These are phyloP conservation scores for Sarocladium brachiariae DNA, from an alignment of 2,329 filamentous ascomycete species.

Conservation along the genomic window DNA sequence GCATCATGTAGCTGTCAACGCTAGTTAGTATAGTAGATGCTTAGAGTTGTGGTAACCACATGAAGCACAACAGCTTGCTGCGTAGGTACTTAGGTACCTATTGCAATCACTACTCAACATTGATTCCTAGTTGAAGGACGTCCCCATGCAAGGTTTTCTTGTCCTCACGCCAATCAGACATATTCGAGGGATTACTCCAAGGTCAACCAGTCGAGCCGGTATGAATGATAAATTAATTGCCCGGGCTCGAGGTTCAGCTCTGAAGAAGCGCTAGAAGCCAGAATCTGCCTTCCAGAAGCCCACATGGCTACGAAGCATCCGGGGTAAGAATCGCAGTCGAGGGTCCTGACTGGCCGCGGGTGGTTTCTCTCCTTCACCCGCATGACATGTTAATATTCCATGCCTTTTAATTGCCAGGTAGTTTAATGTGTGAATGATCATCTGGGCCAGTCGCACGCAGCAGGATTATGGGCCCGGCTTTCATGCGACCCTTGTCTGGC, in stretches of 20 bases:
- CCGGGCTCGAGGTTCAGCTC: slow-evolving; percentile 5
- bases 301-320: not conserved
- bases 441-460: not conserved
- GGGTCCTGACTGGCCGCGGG: not conserved
- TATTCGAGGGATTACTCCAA: no score
- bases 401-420: slow-evolving; percentile 8
- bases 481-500: not conserved
- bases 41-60: no score
- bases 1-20: no score
- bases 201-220: not conserved
- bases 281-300: slow-evolving; percentile 8
- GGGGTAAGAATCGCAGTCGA: not conserved
- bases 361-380: not conserved
- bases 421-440: no score
- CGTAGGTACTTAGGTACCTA: no score
- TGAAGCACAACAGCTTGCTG: no score
- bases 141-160: no score
- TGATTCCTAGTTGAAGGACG: no score
- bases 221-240: not conserved
- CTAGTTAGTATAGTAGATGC: no score
- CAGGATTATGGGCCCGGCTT: not conserved
- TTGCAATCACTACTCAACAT: no score
- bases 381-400: slow-evolving; percentile 5
- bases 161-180: no score
- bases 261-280: slow-evolving; percentile 3